A percentile compares a stretch with the other conserved stretches of the same genome.
Evolutionary conservation across 768 basidiomycete genomes (phyloP).

Genomic region (Tubosaeta sp.): DNA sequence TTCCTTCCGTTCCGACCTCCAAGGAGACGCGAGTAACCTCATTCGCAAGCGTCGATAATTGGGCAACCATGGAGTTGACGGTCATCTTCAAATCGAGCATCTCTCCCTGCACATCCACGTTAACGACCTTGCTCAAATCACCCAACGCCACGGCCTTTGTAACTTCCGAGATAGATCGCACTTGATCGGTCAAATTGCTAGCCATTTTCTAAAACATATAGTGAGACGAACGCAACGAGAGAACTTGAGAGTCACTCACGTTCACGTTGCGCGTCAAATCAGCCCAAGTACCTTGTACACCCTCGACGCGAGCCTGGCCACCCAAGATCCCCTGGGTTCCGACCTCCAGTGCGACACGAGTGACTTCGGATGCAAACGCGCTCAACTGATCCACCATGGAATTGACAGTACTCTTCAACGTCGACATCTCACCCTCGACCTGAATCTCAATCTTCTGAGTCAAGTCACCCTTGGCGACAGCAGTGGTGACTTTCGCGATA

Average conservation of each 20-base stretch:
- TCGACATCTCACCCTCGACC: constrained; percentile 83
- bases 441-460: constrained; percentile 92
- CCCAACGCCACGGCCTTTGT: constrained; percentile 78
- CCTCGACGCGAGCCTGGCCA: constrained; percentile 85
- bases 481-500: constrained; percentile 82
- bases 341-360: constrained; percentile 81
- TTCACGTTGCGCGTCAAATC: constrained; percentile 89
- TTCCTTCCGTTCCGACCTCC: constrained; percentile 91
- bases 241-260: constrained; percentile 34
- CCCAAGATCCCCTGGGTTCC: constrained; percentile 89
- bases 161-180: constrained; percentile 86
- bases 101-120: constrained; percentile 92
- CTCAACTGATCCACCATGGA: constrained; percentile 92
- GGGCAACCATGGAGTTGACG: constrained; percentile 74
- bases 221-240: neutral
- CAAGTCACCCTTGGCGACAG: constrained; percentile 87
- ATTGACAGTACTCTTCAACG: constrained; percentile 80
- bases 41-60: constrained; percentile 67
- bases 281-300: constrained; percentile 92
- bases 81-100: constrained; percentile 84
- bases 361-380: constrained; percentile 81
- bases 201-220: constrained; percentile 70
- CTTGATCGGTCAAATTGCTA: constrained; percentile 78
- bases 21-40: constrained; percentile 90
- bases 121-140: constrained; percentile 77